These are phyloP conservation scores for Chlorella variabilis DNA, from an alignment of 163 green algal species.

Conservation along the genomic window DNA sequence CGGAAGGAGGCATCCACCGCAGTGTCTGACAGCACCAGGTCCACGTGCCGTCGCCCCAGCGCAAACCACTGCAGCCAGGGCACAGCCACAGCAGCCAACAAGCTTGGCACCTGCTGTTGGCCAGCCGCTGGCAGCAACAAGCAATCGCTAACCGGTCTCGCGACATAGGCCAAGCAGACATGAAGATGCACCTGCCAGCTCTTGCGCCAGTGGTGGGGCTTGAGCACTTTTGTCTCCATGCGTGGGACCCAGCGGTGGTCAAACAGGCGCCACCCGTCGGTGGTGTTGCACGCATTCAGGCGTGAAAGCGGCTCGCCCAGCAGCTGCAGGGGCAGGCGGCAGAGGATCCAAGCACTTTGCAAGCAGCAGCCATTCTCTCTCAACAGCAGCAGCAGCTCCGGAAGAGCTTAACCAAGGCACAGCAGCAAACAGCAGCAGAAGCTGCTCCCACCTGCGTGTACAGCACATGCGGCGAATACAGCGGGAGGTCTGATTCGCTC, in stretches of 20 bases:
- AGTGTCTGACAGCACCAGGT: constrained; percentile 56
- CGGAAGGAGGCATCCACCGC: constrained; percentile 60
- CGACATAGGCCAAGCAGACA: no score
- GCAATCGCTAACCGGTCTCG: no score
- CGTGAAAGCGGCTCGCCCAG: constrained; percentile 33
- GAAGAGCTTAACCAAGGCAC: no score
- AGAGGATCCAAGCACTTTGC: no score
- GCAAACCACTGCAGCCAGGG: constrained; percentile 61
- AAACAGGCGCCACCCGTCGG: constrained; percentile 24
- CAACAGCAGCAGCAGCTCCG: no score
- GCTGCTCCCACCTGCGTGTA: constrained; percentile 37
- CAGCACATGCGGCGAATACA: constrained; percentile 45
- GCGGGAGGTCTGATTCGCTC: constrained; percentile 50
- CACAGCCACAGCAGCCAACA: background rate
- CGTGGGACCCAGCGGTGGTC: constrained; percentile 18
- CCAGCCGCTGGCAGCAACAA: no score
- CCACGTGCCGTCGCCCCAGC: constrained; percentile 65
- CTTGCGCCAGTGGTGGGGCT: constrained; percentile 65
- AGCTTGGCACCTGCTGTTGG: background rate
- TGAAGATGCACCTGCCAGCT: constrained; percentile 39
- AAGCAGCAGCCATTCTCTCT: no score
- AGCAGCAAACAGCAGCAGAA: no score
- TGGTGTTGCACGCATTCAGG: constrained; percentile 53
- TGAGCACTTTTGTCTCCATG: constrained; percentile 20
- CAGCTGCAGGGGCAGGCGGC: constrained; percentile 29